A percentile compares a stretch with the other conserved stretches of the same genome.
These are phyloP conservation scores for Suillus decipiens DNA, from an alignment of 768 basidiomycete species.

Conservation along the genomic window DNA sequence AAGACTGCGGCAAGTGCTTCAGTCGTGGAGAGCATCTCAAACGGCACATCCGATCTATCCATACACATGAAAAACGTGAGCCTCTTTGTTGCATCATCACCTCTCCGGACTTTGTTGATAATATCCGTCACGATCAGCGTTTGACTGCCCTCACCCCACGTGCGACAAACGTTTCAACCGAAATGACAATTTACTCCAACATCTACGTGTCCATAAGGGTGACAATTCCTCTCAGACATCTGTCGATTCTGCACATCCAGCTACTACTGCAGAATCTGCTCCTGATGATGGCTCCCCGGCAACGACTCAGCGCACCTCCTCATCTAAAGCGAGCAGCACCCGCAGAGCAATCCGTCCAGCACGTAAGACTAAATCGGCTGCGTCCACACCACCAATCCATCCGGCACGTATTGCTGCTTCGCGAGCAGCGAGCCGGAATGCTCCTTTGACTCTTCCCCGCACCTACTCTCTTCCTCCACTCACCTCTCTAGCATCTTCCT, in stretches of 20 bases:
- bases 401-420: conserved; percentile 35
- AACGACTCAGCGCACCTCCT: conserved; percentile 24
- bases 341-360: conserved; percentile 34
- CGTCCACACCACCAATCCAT: conserved; percentile 36
- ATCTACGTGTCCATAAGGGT: conserved; percentile 67
- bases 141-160: conserved; percentile 63
- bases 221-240: conserved; percentile 37
- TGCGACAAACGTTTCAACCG: conserved; percentile 79
- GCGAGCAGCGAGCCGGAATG: conserved; percentile 30
- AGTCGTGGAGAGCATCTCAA: conserved; percentile 76
- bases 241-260: conserved; percentile 29
- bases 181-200: conserved; percentile 80
- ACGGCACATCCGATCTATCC: conserved; percentile 72
- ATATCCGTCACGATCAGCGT: conserved; percentile 49
- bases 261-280: conserved; percentile 25
- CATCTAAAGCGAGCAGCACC: conserved; percentile 21
- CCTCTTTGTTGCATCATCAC: conserved; percentile 16
- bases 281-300: conserved; percentile 16
- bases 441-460: conserved; percentile 33
- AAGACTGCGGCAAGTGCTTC: conserved; percentile 74
- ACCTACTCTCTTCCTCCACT: conserved; percentile 36
- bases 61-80: conserved; percentile 79
- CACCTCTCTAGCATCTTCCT: conserved; percentile 28
- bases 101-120: conserved; percentile 18
- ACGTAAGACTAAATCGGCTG: conserved; percentile 37